Evolutionary conservation across 2,329 filamentous ascomycete genomes (phyloP).

Genomic region (Exophiala oligosperma): DNA sequence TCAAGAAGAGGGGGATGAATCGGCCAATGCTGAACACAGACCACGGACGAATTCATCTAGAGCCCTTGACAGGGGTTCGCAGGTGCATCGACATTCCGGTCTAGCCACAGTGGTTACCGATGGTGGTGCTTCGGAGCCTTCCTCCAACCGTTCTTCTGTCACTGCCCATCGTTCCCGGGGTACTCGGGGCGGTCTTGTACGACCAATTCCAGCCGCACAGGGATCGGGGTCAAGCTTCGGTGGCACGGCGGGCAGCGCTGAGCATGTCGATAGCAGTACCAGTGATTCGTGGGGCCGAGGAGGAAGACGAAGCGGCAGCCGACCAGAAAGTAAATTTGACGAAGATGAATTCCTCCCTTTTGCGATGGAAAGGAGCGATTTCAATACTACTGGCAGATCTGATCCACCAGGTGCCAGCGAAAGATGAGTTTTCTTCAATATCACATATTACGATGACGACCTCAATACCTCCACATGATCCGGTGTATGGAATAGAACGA

Average conservation of each 20-base stretch:
- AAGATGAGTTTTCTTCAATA: not conserved
- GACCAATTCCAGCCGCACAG: constrained; percentile 22
- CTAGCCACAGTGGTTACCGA: constrained; percentile 19
- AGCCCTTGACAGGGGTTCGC: constrained; percentile 5
- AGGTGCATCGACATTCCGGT: constrained; percentile 17
- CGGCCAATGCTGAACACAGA: not conserved
- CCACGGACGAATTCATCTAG: not conserved
- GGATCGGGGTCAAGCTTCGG: constrained; percentile 26
- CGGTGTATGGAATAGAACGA: not conserved
- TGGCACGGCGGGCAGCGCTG: constrained; percentile 23
- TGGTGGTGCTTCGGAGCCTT: constrained; percentile 22
- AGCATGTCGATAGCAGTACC: constrained; percentile 24
- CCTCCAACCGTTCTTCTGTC: constrained; percentile 24
- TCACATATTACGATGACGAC: no score
- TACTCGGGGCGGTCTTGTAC: constrained; percentile 11
- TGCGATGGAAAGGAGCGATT: constrained; percentile 29
- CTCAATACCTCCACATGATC: not conserved
- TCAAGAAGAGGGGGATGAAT: constrained; percentile 8
- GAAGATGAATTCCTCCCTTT: constrained; percentile 30
- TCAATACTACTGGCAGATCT: constrained; percentile 14
- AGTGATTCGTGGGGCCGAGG: constrained; percentile 24
- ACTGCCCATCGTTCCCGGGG: constrained; percentile 17
- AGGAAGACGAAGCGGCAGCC: constrained; percentile 21
- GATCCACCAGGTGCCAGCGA: constrained; percentile 2
- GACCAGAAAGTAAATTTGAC: constrained; percentile 27